A percentile compares a stretch with the other conserved stretches of the same genome.
Conservation (phyloP, 257 asterid species). For the Coffea eugenioides region DNA sequence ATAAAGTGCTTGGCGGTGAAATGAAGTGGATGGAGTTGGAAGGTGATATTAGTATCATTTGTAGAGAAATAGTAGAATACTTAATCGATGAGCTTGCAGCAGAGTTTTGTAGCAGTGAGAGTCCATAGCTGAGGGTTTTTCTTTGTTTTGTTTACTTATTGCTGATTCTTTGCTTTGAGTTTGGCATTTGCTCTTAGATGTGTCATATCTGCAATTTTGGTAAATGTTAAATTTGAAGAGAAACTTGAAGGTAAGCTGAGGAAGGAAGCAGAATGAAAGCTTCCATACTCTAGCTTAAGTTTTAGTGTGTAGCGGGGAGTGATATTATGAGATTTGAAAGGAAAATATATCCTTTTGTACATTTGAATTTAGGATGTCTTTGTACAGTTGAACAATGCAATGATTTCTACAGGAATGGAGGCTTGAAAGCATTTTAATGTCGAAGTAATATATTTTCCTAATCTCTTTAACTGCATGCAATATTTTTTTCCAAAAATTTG, state of each 20-base stretch:
- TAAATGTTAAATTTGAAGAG: not conserved
- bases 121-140: constrained; percentile 23
- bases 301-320: not conserved
- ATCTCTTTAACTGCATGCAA: not conserved
- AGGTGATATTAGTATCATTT: constrained; percentile 49
- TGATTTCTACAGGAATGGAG: not conserved
- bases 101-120: constrained; percentile 42
- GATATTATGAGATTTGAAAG: not conserved
- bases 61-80: constrained; percentile 53
- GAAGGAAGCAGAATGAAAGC: constrained; percentile 6
- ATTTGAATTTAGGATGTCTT: not conserved
- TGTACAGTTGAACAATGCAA: constrained; percentile 3
- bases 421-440: not conserved
- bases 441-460: not conserved
- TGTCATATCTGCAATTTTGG: constrained; percentile 18
- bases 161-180: not conserved
- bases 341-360: not conserved
- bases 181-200: not conserved
- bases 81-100: constrained; percentile 56
- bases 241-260: not conserved
- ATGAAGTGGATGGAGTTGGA: constrained; percentile 49
- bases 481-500: not conserved
- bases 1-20: constrained; percentile 39
- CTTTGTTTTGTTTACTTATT: not conserved
- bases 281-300: not conserved